Conservation (phyloP, 495 filamentous ascomycete genomes). For the Cercophora scortea region DNA sequence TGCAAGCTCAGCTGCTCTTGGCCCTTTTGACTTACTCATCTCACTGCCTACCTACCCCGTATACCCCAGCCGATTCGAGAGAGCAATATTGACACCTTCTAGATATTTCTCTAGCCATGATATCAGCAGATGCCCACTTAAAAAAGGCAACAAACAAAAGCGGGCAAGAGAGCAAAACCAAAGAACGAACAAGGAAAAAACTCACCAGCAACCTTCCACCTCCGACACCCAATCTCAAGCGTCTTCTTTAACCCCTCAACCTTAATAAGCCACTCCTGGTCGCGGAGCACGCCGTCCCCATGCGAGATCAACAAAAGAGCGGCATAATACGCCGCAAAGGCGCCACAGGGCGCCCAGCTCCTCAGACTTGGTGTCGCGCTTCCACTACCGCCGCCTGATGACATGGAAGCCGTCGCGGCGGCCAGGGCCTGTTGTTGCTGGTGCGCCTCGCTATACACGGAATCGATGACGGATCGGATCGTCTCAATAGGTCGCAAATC, state of each 20-base stretch:
- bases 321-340: constrained; percentile 18
- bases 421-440: too few species aligned
- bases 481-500: constrained; percentile 7
- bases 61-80: constrained; percentile 1
- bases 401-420: too few species aligned
- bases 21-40: neutral
- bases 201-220: constrained; percentile 26
- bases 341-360: constrained; percentile 10
- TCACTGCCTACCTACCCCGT: neutral
- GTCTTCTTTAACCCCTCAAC: constrained; percentile 10
- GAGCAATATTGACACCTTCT: constrained; percentile 3
- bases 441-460: neutral
- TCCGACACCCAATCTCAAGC: constrained; percentile 3
- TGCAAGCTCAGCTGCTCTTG: neutral
- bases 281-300: constrained; percentile 11
- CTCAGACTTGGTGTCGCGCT: too few species aligned
- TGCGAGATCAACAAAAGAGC: constrained; percentile 17
- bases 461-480: constrained; percentile 12
- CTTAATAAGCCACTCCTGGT: constrained; percentile 11
- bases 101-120: constrained; percentile 2
- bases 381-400: too few species aligned
- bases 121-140: neutral
- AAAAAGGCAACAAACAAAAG: neutral
- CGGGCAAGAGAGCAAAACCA: too few species aligned
- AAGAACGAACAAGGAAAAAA: neutral